Evolutionary conservation across 768 basidiomycete species (phyloP).

Genomic region (Agrocybe praecox): DNA sequence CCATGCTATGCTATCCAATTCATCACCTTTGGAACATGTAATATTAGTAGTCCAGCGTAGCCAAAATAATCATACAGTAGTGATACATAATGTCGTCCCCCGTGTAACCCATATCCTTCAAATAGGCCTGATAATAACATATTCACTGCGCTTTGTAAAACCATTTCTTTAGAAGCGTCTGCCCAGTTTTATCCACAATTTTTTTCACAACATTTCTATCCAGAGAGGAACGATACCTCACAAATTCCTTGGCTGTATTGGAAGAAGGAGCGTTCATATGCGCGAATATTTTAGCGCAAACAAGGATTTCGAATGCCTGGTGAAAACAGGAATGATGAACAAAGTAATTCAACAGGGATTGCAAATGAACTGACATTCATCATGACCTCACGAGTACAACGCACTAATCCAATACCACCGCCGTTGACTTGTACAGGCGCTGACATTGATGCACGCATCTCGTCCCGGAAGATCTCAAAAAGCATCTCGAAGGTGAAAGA

Average conservation of each 20-base stretch:
- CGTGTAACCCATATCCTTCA: not conserved
- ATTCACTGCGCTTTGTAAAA: slow-evolving; percentile 49
- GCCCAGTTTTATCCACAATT: slow-evolving; percentile 65
- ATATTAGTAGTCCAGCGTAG: not conserved
- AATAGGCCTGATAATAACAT: too few species aligned
- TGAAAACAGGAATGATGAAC: not conserved
- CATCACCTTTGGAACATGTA: not conserved
- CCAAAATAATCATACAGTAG: not conserved
- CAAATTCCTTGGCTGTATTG: slow-evolving; percentile 66
- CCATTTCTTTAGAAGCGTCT: slow-evolving; percentile 80
- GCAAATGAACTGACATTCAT: slow-evolving; percentile 53
- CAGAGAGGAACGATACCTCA: slow-evolving; percentile 70
- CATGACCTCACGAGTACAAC: slow-evolving; percentile 64
- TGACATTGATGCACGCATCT: slow-evolving; percentile 69
- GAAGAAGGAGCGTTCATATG: slow-evolving; percentile 48
- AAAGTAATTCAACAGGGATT: not conserved
- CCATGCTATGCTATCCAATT: not conserved
- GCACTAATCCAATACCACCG: slow-evolving; percentile 74
- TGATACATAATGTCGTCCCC: not conserved
- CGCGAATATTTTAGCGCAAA: slow-evolving; percentile 57
- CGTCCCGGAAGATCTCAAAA: slow-evolving; percentile 74
- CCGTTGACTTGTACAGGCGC: slow-evolving; percentile 79
- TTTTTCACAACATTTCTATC: slow-evolving; percentile 67
- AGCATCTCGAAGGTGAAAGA: slow-evolving; percentile 92
- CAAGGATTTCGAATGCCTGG: slow-evolving; percentile 79